Evolutionary conservation across 2,329 filamentous ascomycete genomes (phyloP).

Genomic region (Ceratocystis ficicola): DNA sequence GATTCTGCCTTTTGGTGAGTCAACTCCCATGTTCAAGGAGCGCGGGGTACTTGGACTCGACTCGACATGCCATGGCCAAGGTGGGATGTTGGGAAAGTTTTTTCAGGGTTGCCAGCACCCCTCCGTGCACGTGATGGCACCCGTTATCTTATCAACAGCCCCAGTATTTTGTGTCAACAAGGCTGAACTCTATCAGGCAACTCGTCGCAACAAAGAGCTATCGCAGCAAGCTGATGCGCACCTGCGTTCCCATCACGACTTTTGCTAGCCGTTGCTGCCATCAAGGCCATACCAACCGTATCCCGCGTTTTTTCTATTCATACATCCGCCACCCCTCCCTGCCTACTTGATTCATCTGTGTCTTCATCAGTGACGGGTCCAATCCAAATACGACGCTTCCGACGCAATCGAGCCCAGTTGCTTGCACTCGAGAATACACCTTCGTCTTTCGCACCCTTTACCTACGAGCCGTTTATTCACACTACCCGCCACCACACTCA

Average conservation of each 20-base stretch:
- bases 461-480: background rate
- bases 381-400: no score
- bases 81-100: background rate
- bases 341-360: no score
- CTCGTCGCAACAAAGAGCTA: background rate
- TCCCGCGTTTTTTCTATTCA: background rate
- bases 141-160: background rate
- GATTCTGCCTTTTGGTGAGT: background rate
- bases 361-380: no score
- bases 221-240: slow-evolving; percentile 4
- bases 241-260: slow-evolving; percentile 14
- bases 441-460: background rate
- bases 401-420: no score
- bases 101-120: background rate
- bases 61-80: no score
- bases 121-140: background rate
- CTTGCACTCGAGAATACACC: no score
- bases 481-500: background rate
- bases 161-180: background rate
- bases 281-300: background rate
- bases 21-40: background rate
- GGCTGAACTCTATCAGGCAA: background rate
- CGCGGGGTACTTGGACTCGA: background rate
- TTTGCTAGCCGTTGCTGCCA: background rate
- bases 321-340: background rate